Evolutionary conservation across 2,329 filamentous ascomycete genomes (phyloP).

Genomic region (Trichoderma brevicompactum): DNA sequence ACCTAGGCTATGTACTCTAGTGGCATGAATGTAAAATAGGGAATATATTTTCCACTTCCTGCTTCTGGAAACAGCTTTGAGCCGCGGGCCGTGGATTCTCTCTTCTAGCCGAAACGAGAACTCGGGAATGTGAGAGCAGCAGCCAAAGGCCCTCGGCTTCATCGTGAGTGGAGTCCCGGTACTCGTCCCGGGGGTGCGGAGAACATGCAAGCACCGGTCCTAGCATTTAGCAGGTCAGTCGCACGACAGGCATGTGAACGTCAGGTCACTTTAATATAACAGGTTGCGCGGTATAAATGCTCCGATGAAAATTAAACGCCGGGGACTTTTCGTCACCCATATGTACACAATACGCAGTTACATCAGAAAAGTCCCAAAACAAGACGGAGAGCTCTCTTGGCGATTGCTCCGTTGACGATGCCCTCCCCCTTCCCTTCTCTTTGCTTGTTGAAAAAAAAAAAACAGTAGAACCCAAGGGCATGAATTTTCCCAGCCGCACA

Average conservation of each 20-base stretch:
- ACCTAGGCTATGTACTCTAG: conserved; percentile 3
- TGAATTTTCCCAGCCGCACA: conserved; percentile 26
- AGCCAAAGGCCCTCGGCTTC: conserved; percentile 17
- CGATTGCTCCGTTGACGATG: neutral
- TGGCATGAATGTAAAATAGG: neutral
- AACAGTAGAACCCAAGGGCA: neutral
- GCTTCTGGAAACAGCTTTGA: neutral
- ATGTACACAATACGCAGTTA: conserved; percentile 17
- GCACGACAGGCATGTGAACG: conserved; percentile 17
- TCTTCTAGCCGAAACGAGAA: neutral
- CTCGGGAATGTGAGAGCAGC: neutral
- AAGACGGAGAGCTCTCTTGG: neutral
- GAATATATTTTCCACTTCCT: neutral
- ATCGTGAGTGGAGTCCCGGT: conserved; percentile 12
- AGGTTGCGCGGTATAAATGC: neutral
- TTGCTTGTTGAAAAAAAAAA: neutral
- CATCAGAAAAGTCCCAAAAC: neutral
- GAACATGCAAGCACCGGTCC: neutral
- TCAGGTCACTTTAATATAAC: conserved; percentile 12
- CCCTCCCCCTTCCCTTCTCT: neutral
- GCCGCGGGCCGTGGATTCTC: conserved; percentile 6
- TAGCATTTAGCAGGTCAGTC: neutral
- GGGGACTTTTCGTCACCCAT: conserved; percentile 28
- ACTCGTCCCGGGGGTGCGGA: conserved; percentile 12
- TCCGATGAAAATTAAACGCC: conserved; percentile 3